phyloP scores from a whole-genome alignment of 1,284 basidiomycete species.

The Boletellus deceptivus region DNA sequence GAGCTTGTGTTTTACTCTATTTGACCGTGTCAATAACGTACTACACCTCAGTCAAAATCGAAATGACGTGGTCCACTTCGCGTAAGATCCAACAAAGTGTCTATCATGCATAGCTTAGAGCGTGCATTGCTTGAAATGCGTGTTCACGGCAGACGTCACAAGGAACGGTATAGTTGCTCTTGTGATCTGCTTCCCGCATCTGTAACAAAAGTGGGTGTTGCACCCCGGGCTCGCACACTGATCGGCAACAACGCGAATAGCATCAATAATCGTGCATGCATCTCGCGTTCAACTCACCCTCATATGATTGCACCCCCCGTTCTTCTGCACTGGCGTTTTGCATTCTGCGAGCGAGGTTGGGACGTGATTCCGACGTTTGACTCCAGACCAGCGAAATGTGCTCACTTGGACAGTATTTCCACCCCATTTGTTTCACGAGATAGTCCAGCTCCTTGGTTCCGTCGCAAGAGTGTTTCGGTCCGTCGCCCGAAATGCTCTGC shows the following conservation, averaged over 20 bases:
- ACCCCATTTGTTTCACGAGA: constrained; percentile 49
- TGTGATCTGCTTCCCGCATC: constrained; percentile 52
- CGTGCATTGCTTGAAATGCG: constrained; percentile 42
- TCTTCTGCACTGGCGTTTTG: constrained; percentile 55
- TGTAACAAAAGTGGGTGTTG: constrained; percentile 63
- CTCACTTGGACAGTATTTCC: constrained; percentile 59
- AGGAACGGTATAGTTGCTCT: constrained; percentile 43
- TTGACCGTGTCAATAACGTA: not conserved
- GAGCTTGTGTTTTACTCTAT: not conserved
- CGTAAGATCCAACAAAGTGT: too few species aligned
- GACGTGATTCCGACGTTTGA: not conserved
- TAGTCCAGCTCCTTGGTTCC: constrained; percentile 50
- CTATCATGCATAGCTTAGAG: constrained; percentile 12
- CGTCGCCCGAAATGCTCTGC: constrained; percentile 37
- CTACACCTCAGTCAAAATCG: not conserved
- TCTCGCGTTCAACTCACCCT: constrained; percentile 41
- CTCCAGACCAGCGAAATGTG: constrained; percentile 2
- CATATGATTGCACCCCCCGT: constrained; percentile 65
- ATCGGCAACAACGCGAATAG: not conserved
- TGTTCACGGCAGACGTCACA: constrained; percentile 40
- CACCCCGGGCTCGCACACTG: constrained; percentile 60
- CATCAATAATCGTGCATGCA: not conserved
- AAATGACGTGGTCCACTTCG: not conserved
- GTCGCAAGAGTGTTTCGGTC: constrained; percentile 53
- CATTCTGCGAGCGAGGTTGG: constrained; percentile 42